Base-by-base conservation (phyloP, 495 filamentous ascomycete genomes). In the Tuber borchii region DNA sequence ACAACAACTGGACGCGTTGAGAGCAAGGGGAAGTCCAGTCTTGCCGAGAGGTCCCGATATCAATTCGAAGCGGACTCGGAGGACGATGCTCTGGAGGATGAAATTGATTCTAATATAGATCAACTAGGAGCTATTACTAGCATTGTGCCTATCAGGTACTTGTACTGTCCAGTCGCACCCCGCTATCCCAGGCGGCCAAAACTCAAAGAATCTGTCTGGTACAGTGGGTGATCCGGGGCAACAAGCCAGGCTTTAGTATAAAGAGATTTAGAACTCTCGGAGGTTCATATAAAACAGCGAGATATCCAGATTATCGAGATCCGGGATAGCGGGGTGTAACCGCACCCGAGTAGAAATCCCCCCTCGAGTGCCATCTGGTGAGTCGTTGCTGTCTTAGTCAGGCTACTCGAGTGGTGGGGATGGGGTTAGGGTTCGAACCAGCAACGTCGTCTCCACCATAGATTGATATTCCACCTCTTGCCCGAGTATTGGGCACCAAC, bases 21-120 rank as follows among this genome's bases (percentile, higher is more conserved):
- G 73, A 40, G 68, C 16, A 46, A 43, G 14, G 34, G 9, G 72
- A 65, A 73, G 45, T 81, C 85, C 19, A 91, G 86, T 69, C 84
- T 92, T 22, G 88, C 90, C 16, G 91, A 93, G 82, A 85, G 91
- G 51, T 86, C 88, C 12, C 93, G 92, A 84, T 94, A 91, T 76
- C 92, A 93, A 77, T 95, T 93, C 82, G 89, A 92, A 83, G 90
- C 90, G 17, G 91, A 93, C 81, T 89, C 88, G 48, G 90, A 92
- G 74, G 91, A 94, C 72, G 92, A 94, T 46, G 88, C 88, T 71
- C 89, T 92, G 87, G 93, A 97, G 82, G 86, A 89, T 70, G 86
- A 91, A 82, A 93, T 94, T 77, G 89, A 92, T 68, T 84, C 86
- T 70, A 90, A 90, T 79, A 78, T 92, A 79, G 87, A 90, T 81